Evolutionary conservation across 495 filamentous ascomycete genomes (phyloP).

Genomic region (Gamarada debralockiae): DNA sequence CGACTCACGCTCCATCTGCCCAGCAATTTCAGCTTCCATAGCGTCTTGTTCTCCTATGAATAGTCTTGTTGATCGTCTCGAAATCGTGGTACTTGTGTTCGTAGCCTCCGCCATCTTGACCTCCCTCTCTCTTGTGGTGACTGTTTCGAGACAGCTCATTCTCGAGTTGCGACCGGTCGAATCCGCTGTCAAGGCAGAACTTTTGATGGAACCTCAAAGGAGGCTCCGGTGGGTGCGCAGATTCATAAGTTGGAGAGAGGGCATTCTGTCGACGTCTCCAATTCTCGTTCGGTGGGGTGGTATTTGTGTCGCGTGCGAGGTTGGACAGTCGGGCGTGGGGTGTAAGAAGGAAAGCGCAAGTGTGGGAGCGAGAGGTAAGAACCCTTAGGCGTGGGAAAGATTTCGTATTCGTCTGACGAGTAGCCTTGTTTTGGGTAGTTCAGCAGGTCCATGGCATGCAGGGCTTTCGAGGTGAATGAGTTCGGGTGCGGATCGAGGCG

Average conservation of each 20-base stretch:
- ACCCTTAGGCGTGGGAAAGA: neutral
- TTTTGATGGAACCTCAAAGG: constrained; percentile 10
- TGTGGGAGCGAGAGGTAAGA: neutral
- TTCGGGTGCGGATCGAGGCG: no score
- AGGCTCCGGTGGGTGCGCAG: constrained; percentile 4
- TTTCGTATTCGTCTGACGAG: neutral
- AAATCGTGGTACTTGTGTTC: constrained; percentile 1
- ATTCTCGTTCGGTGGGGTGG: neutral
- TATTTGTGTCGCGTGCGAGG: neutral
- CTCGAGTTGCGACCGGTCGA: neutral
- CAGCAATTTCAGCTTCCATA: neutral
- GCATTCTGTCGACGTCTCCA: constrained; percentile 10
- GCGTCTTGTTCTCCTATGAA: constrained; percentile 14
- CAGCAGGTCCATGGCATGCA: no score
- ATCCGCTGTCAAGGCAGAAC: constrained; percentile 1
- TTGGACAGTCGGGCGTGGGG: neutral
- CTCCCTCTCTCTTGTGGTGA: neutral
- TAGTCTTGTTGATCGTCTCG: constrained; percentile 17
- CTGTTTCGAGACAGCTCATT: neutral
- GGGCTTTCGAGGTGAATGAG: no score
- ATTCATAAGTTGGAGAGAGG: constrained; percentile 6
- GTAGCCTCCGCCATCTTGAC: neutral
- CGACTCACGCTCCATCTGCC: neutral
- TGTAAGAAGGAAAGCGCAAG: no score
- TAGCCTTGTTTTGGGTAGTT: no score